Evolutionary conservation across 805 yeast species (phyloP), one percentile per base, ranked within the genome.

Genomic region (Candida hungchunana): DNA sequence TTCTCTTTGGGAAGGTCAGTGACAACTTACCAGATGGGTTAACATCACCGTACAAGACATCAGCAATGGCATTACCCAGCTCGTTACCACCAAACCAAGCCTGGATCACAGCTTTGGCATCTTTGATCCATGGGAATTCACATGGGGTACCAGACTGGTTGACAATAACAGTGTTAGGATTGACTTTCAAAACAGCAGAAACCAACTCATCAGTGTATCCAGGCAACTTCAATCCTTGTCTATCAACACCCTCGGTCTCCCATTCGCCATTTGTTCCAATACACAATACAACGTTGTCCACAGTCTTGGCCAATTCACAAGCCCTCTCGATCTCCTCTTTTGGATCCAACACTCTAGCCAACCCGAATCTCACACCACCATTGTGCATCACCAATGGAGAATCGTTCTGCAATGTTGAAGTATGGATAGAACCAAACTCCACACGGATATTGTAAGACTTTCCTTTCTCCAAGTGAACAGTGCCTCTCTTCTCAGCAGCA

Each of bases 71-170:
- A 44, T 73, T 74, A 47, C 82, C 82, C 26, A 64, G 51, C 48
- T 77, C 82, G 40, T 66, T 67, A 40, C 82, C 83, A 45, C 76
- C 76, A 48, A 69, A 75, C 73, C 78, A 74, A 13, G 77, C 75
- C 35, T 75, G 79, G 9, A 75, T 54, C 6, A 73, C 41, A 5
- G 68, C 70, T 26, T 63, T 63, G 13, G 67, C 71, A 17, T 65
- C 48, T n/a, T 49, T 41, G 10, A 59, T 42, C 78, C 79, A 75
- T 17, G 80, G 79, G 62, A 77, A 56, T 20, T 71, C 66, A 8
- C 75, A 78, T 0, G 83, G 82, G 13, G 80, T 71, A 34, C 83
- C 83, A 3, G 79, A 67, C 50, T 77, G 80, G 50, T 72, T 67
- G 15, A 77, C 79, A 22, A 77, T 58, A 6, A 75, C 67, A 7